Conservation (phyloP, 371 early-diverging fungal species). For the Globomyces sp. region DNA sequence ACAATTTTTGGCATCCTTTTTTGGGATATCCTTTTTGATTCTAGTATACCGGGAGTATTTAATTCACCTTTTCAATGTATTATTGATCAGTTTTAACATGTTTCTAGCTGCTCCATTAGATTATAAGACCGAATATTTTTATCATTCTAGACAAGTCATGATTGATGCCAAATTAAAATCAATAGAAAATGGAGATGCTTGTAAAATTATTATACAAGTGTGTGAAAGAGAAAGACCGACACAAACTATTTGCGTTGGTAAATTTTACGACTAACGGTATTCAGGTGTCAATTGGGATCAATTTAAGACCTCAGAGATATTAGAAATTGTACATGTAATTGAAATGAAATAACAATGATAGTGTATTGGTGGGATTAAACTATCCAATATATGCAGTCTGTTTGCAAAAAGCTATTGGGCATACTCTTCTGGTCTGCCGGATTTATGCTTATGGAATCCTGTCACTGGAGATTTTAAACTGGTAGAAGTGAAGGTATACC, state of each 20-base stretch:
- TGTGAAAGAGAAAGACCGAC: constrained; percentile 18
- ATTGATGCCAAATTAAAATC: constrained; percentile 31
- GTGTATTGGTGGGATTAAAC: constrained; percentile 31
- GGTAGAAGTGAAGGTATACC: constrained; percentile 36
- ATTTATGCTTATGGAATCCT: constrained; percentile 41
- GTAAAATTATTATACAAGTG: constrained; percentile 16
- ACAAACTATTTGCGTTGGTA: constrained; percentile 22
- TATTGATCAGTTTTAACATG: too few relatives aligned
- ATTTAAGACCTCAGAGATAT: constrained; percentile 26
- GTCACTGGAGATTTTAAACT: constrained; percentile 29
- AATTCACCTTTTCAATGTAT: constrained; percentile 29
- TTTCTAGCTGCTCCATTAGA: constrained; percentile 32
- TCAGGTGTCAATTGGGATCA: constrained; percentile 34
- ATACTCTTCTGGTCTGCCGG: constrained; percentile 41
- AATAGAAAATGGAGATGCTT: constrained; percentile 20
- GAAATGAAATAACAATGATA: constrained; percentile 7
- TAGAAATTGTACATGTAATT: constrained; percentile 21
- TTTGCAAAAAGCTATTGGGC: constrained; percentile 37
- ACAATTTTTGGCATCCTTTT: constrained; percentile 45
- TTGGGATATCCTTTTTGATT: constrained; percentile 42
- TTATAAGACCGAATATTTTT: constrained; percentile 40
- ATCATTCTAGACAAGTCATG: constrained; percentile 17
- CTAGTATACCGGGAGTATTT: constrained; percentile 36
- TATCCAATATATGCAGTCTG: constrained; percentile 31
- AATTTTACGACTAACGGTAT: too few relatives aligned